These are phyloP conservation scores for Naganishia friedmannii DNA, from an alignment of 768 basidiomycete genomes.

Conservation along the genomic window DNA sequence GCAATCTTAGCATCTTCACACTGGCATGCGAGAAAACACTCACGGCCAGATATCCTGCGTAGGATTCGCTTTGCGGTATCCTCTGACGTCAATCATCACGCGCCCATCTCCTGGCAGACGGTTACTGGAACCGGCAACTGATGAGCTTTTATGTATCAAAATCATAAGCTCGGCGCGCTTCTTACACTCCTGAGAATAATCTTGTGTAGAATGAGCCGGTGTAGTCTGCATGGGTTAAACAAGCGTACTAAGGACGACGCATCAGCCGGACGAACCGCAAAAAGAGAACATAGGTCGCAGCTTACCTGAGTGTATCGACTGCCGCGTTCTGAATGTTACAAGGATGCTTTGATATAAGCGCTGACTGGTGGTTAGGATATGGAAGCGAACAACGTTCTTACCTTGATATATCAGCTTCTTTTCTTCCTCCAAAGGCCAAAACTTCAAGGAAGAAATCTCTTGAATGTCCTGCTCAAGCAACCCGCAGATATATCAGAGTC, in stretches of 20 bases:
- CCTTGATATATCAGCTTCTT: background rate
- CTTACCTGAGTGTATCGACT: background rate
- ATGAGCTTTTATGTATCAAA: background rate
- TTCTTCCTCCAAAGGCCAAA: background rate
- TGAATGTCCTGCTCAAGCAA: background rate
- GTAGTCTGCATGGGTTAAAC: background rate
- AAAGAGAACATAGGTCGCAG: background rate
- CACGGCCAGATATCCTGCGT: background rate
- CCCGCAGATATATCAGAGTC: background rate
- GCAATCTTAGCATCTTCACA: background rate
- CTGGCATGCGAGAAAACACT: background rate
- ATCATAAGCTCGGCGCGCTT: background rate
- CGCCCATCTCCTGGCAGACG: background rate
- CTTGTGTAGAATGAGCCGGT: background rate
- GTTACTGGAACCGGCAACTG: background rate
- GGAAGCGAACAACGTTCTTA: background rate
- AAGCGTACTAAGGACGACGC: background rate
- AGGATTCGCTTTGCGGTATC: background rate
- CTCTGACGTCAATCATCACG: background rate
- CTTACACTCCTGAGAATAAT: conserved; percentile 2
- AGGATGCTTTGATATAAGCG: background rate
- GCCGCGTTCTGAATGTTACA: background rate
- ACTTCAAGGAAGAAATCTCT: background rate
- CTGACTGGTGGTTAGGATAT: too few relatives aligned
- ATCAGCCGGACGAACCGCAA: background rate